Conservation (phyloP, 441 rosid genomes). For the Croton laevigatus region DNA sequence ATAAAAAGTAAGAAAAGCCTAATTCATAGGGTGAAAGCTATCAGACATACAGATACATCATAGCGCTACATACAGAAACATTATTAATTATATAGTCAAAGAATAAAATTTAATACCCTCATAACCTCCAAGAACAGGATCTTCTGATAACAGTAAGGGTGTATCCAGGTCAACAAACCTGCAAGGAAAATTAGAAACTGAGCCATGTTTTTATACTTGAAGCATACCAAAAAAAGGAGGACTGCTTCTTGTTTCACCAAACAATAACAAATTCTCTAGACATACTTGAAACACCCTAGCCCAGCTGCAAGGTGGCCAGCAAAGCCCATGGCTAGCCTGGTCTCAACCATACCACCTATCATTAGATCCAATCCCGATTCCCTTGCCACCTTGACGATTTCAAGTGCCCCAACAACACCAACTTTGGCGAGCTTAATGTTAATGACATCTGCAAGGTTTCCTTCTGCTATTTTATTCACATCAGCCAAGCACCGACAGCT, state of each 20-base stretch:
- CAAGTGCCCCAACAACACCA: slow-evolving; percentile 76
- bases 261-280: slow-evolving; percentile 11
- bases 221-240: not conserved
- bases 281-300: slow-evolving; percentile 79
- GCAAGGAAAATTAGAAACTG: slow-evolving; percentile 13
- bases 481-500: slow-evolving; percentile 72
- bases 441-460: slow-evolving; percentile 61
- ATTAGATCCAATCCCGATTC: slow-evolving; percentile 62
- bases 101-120: slow-evolving; percentile 48
- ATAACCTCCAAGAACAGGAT: slow-evolving; percentile 86
- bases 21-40: not conserved
- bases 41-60: not conserved
- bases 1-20: slow-evolving; percentile 4
- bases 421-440: slow-evolving; percentile 87
- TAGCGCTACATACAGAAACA: not conserved
- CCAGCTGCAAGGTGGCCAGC: slow-evolving; percentile 96
- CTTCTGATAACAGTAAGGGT: slow-evolving; percentile 78
- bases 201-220: not conserved
- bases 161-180: slow-evolving; percentile 87
- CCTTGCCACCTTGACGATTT: slow-evolving; percentile 63
- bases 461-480: slow-evolving; percentile 59
- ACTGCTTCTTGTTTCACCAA: not conserved
- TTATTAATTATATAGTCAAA: slow-evolving; percentile 1
- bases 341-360: slow-evolving; percentile 97
- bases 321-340: slow-evolving; percentile 89